Base-by-base conservation (phyloP, 345 rosid species). In the Zanthoxylum bungeanum region DNA sequence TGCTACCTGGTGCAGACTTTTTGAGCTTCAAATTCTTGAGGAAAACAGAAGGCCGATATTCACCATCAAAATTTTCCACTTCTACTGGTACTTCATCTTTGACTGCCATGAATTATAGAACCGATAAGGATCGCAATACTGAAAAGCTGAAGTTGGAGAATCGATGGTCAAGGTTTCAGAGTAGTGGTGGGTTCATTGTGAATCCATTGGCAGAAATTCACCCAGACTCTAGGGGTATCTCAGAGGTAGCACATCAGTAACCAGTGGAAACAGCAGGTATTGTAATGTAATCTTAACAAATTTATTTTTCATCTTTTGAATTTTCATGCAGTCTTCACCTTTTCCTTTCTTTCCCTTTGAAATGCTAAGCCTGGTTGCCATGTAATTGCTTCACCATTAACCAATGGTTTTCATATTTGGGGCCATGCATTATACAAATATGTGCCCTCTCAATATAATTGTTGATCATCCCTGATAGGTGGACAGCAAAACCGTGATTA, bases 151-250 rank as follows among this genome's bases (percentile, higher is more conserved):
- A 60, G 74, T 52, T 74, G 65, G 90, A 78, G 74, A 83, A 81
- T 81, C 81, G 56, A 50, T 79, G 97, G 78, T 73, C 77, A 59
- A 84, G 77, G 68, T 85, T 79, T 65, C 84, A 69, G 58, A 82
- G 84, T 55, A 73, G 83, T 64, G 92, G 84, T 51, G 92, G 87
- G 39, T 81, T 94, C 67, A 82, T 92, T 69, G 89, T 85, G 73
- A 95, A 92, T 75, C 99, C 99, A 37, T 76, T 95, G 85, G 99
- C 98, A 31, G 93, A 89, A 81, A 83, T 88, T 74, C 85, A 74
- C 59, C 52, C 78, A n/a, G 80, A 78, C 9, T 67, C 82, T n/a
- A 77, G 86, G 73, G 62, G 70, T 31, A 36, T 62, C 37, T 69
- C 78, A 7, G 77, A 73, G 72, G 67, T 47, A 52, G 76, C 74